Conservation (phyloP, 495 filamentous ascomycete species). For the Neurospora sp. region DNA sequence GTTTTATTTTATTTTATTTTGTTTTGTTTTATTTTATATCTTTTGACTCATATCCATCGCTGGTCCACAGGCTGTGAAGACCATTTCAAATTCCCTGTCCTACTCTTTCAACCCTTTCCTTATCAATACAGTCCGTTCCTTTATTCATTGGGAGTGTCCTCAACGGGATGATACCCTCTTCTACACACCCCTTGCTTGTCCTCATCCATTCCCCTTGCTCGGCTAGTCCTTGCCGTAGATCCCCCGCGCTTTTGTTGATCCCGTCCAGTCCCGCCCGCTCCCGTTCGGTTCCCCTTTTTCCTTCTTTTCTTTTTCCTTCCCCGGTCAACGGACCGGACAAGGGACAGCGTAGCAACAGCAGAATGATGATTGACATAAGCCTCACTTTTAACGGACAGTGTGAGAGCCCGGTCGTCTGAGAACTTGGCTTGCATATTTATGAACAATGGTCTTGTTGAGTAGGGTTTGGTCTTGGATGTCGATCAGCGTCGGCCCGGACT, state of each 20-base stretch:
- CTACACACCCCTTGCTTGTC: not conserved
- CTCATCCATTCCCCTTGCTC: not conserved
- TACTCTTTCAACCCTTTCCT: not conserved
- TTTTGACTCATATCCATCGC: too few species aligned
- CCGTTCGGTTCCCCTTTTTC: not conserved
- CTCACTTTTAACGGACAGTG: not conserved
- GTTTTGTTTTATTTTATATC: too few species aligned
- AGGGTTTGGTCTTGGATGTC: not conserved
- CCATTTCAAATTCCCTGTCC: not conserved
- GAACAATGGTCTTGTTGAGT: not conserved
- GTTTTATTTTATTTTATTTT: too few species aligned
- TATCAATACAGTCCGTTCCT: not conserved
- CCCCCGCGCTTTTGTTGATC: not conserved
- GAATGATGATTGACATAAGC: not conserved
- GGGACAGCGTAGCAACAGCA: not conserved
- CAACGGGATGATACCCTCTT: not conserved
- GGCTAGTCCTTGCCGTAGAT: not conserved
- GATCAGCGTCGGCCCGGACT: not conserved
- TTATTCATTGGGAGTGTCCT: not conserved
- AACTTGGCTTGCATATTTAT: not conserved
- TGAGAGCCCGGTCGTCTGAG: not conserved
- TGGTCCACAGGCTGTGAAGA: not conserved
- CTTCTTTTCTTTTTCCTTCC: not conserved
- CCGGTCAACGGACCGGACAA: not conserved
- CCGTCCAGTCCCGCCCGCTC: not conserved